Evolutionary conservation across 2,329 filamentous ascomycete genomes (phyloP), one percentile per base, ranked within the genome.

Genomic region (Pochonia chlamydosporia): DNA sequence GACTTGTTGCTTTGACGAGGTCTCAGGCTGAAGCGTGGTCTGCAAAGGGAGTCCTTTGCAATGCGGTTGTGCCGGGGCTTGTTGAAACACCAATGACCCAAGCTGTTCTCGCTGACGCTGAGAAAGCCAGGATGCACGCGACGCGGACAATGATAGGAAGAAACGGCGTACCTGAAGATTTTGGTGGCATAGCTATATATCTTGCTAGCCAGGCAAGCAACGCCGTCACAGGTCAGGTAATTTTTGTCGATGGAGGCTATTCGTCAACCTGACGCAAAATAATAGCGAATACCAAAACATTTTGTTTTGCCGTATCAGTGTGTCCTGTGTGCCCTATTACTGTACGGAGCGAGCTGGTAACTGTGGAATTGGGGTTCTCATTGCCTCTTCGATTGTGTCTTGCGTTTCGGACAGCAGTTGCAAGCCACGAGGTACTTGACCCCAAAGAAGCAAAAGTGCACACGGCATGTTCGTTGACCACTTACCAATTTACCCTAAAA

Each of bases 11-110:
- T 0, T 41, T 65, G 5, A 66, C 63, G 3, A 53, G 63, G 1
- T 63, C 62, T 0, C 63, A 66, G 40, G 62, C 63, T 0, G 63
- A 65, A 35, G 63, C 62, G 1, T 66, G 63, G 63, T 65, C 62
- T n/a, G 50, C 45, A 0, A 51, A 52, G 0, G 63, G 63, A 5
- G 63, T 66, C 4, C 24, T 65, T 0, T 65, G 63, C 26, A 66
- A 66, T 23, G 62, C 63, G 0, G 44, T 66, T 9, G 63, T 62
- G 1, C 63, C 63, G 0, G 63, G 62, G 0, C 36, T 65, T 0
- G 63, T 65, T 2, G 52, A 59, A 3, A 65, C 63, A 3, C 54
- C 58, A 0, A 51, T 63, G 52, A 56, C 60, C 48, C 6, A 33
- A 1, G 48, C 40, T 6, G 51, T 60, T 0, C 52, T 63, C 3